Evolutionary conservation across 108 stramenopile genomes (phyloP).

Genomic region (Seminavis robusta): DNA sequence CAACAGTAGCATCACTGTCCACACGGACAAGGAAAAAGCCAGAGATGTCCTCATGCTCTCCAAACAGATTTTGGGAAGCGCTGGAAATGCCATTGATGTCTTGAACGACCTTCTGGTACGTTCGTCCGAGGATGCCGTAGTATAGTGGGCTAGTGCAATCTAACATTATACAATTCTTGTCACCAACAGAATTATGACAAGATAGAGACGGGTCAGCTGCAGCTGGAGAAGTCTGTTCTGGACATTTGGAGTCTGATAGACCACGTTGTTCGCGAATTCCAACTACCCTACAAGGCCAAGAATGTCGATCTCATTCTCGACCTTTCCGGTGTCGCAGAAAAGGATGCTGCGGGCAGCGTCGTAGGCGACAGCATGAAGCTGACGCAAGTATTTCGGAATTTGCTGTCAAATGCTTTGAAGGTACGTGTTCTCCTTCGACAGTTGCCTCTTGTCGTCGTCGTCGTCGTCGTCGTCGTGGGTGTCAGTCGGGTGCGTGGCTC

Average conservation of each 20-base stretch:
- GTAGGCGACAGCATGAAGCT: conserved; percentile 22
- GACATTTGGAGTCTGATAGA: conserved; percentile 17
- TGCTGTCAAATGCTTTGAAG: conserved; percentile 37
- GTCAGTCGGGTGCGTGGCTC: neutral
- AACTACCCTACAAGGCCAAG: conserved; percentile 5
- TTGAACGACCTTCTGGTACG: conserved; percentile 38
- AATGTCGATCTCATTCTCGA: conserved; percentile 3
- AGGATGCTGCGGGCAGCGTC: conserved; percentile 1
- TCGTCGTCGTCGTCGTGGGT: neutral
- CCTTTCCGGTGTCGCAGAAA: neutral
- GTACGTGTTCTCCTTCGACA: neutral
- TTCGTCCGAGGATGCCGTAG: too few relatives aligned
- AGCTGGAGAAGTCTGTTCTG: conserved; percentile 13
- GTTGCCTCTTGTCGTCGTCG: too few relatives aligned
- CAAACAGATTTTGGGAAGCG: too few relatives aligned
- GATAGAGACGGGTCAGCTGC: conserved; percentile 26
- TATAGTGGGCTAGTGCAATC: too few relatives aligned
- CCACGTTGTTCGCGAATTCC: conserved; percentile 20
- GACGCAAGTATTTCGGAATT: conserved; percentile 27
- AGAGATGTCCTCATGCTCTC: too few relatives aligned
- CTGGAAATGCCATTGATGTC: conserved; percentile 25
- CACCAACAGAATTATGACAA: conserved; percentile 50
- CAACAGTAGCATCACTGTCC: too few relatives aligned
- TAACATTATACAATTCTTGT: too few relatives aligned
- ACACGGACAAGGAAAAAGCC: too few relatives aligned